A percentile compares a stretch with the other conserved stretches of the same genome.
Conservation (phyloP, 2,329 filamentous ascomycete genomes). For the Venturiaceae sp. region DNA sequence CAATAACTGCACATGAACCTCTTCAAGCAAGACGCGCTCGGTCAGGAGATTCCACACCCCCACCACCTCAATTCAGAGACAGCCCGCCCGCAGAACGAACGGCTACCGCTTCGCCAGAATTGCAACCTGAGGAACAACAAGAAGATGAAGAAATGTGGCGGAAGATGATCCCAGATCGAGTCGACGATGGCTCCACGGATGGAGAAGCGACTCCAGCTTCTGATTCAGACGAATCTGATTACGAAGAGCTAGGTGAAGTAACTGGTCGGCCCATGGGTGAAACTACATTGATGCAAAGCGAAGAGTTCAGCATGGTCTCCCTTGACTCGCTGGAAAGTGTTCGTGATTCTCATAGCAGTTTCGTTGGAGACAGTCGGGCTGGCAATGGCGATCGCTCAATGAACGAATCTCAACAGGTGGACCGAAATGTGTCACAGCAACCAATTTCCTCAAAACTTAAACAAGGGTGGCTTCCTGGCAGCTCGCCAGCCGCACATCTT, state of each 20-base stretch:
- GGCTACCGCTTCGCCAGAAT: background rate
- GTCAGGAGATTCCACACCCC: background rate
- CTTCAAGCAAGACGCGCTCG: background rate
- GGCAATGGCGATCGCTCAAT: background rate
- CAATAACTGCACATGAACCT: background rate
- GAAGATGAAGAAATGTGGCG: constrained; percentile 7
- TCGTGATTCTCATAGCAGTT: constrained; percentile 11
- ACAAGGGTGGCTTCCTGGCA: background rate
- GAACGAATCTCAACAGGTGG: background rate
- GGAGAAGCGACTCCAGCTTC: background rate
- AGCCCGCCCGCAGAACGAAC: background rate
- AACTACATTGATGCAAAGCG: constrained; percentile 35
- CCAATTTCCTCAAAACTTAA: background rate
- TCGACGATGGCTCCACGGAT: background rate
- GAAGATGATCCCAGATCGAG: background rate
- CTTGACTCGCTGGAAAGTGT: constrained; percentile 33
- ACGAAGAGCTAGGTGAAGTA: constrained; percentile 17
- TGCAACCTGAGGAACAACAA: background rate
- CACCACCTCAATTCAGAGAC: background rate
- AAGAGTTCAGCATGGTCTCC: constrained; percentile 42
- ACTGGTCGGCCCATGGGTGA: constrained; percentile 28
- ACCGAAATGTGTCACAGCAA: background rate
- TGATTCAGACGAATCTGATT: constrained; percentile 14
- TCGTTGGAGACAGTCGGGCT: background rate
- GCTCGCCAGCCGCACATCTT: background rate